Conservation (phyloP, 495 filamentous ascomycete genomes). For the Penicillium canescens region DNA sequence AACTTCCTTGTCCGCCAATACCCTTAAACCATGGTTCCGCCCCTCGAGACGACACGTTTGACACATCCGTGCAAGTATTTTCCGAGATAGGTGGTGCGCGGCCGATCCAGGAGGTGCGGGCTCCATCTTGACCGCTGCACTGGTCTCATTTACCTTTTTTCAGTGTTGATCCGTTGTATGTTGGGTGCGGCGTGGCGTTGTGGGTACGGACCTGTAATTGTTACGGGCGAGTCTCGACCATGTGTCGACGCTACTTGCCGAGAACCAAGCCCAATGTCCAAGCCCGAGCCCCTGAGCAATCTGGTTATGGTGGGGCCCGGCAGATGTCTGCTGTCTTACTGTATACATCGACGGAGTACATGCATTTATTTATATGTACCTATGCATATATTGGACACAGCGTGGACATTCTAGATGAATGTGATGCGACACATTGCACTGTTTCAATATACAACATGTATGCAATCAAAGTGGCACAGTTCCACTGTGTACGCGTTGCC, state of each 20-base stretch:
- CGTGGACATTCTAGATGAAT: conserved; percentile 1
- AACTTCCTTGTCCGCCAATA: neutral
- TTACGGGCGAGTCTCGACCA: conserved; percentile 18
- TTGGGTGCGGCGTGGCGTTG: conserved; percentile 17
- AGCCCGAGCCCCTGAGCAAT: too few relatives aligned
- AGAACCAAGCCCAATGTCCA: too few relatives aligned
- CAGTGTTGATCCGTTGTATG: conserved; percentile 12
- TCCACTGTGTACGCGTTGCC: conserved; percentile 24
- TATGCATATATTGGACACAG: too few relatives aligned
- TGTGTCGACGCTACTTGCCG: neutral
- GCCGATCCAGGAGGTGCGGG: conserved; percentile 3
- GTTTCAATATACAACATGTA: conserved; percentile 7
- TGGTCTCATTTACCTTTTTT: neutral
- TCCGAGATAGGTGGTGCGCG: neutral
- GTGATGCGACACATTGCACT: neutral
- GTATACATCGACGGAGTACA: too few relatives aligned
- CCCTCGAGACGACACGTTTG: neutral
- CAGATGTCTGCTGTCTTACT: neutral
- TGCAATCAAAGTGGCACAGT: conserved; percentile 10
- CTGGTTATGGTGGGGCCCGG: conserved; percentile 4
- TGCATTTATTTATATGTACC: too few relatives aligned
- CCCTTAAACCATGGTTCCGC: neutral
- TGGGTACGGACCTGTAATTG: too few relatives aligned
- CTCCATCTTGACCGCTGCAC: neutral
- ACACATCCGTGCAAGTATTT: neutral